Percentiles rank a stretch among this genome's conserved stretches.
phyloP scores from a whole-genome alignment of 306 rosid genomes.

The Purshia tridentata region DNA sequence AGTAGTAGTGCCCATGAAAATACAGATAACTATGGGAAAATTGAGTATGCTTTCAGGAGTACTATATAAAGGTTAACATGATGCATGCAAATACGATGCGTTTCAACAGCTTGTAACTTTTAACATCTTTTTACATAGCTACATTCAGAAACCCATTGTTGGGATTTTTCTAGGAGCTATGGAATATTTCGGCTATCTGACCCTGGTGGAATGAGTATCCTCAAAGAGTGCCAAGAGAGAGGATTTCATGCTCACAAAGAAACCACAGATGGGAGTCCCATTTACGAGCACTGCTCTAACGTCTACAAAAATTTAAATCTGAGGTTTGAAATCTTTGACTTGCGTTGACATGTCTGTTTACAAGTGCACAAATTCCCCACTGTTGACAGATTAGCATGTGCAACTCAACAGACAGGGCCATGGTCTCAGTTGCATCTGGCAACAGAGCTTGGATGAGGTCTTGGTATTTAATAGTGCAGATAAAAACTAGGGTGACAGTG shows the following conservation, averaged over 20 bases:
- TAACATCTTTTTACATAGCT: neutral
- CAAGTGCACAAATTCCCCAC: neutral
- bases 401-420: neutral
- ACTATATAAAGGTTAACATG: neutral
- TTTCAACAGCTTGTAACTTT: neutral
- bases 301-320: slow-evolving; percentile 70
- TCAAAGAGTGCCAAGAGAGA: slow-evolving; percentile 50
- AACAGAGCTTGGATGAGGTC: neutral
- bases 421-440: neutral
- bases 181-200: slow-evolving; percentile 72
- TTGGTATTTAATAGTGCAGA: neutral
- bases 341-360: slow-evolving; percentile 45
- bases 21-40: neutral
- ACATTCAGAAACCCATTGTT: neutral
- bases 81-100: too few species aligned
- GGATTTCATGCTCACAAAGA: slow-evolving; percentile 76
- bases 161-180: slow-evolving; percentile 44
- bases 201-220: slow-evolving; percentile 67
- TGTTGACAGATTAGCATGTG: neutral
- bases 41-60: neutral
- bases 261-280: slow-evolving; percentile 52
- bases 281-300: slow-evolving; percentile 65
- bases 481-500: neutral
- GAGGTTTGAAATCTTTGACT: slow-evolving; percentile 78
- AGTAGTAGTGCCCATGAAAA: neutral